Evolutionary conservation across 2,329 filamentous ascomycete species (phyloP).

Genomic region (Sclerotinia subarctica): DNA sequence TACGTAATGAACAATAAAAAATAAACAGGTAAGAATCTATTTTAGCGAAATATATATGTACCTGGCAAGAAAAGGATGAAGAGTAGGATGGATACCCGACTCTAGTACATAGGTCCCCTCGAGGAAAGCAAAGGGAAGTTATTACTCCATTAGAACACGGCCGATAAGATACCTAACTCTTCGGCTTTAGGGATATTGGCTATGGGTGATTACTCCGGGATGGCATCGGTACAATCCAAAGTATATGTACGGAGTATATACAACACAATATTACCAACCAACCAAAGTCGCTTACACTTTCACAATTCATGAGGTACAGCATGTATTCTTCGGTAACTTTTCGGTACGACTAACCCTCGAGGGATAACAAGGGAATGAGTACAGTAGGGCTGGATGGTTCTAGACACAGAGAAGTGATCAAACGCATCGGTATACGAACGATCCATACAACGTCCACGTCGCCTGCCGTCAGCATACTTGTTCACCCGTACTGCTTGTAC

Average conservation of each 20-base stretch:
- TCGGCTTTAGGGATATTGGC: constrained; percentile 1
- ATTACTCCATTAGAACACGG: background rate
- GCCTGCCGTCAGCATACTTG: background rate
- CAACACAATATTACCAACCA: background rate
- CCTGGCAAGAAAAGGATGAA: background rate
- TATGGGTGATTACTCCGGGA: background rate
- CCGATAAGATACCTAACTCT: background rate
- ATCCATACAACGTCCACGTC: constrained; percentile 3
- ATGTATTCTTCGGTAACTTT: background rate
- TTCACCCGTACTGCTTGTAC: background rate
- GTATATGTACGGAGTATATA: background rate
- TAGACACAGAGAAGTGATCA: constrained; percentile 1
- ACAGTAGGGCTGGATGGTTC: constrained; percentile 16
- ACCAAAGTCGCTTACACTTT: background rate
- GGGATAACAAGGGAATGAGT: background rate
- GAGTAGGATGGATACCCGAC: background rate
- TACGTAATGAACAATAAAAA: background rate
- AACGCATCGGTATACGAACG: background rate
- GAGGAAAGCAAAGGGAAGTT: background rate
- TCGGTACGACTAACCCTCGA: background rate
- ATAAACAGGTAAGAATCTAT: background rate
- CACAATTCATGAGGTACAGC: background rate
- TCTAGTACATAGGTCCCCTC: background rate
- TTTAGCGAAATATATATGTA: background rate
- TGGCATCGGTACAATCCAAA: background rate